Base-by-base conservation (phyloP, 768 basidiomycete species). In the Boletus sp. region DNA sequence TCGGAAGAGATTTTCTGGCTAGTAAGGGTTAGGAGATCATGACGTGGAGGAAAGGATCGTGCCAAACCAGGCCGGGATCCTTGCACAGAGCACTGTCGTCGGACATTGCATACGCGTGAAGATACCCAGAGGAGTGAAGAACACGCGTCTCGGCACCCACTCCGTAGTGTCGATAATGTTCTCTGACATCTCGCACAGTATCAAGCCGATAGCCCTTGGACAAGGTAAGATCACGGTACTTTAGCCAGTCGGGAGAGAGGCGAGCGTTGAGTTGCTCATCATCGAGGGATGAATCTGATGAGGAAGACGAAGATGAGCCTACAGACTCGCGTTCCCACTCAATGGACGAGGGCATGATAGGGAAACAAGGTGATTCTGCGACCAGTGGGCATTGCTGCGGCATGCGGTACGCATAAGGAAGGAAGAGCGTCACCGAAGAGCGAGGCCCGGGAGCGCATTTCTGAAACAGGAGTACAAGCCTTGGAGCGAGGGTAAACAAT, bases 1-100 rank as follows among this genome's bases (percentile, higher is more conserved):
- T 45, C 87, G 80, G 68, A 90, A 90, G 38, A 90, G 71, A 63
- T 84, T 83, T 54, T 87, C 87, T 42, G 80, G 86, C 88, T 90
- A 55, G 33, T 29, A 48, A 53, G 33, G 19, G 30, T 68, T 7
- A 64, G 57, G 33, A 39, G 48, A 19, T 5, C 38, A 34, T 32
- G 50, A 45, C 23, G 46, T 42, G 32, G 25, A 44, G 27, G 42
- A 54, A 42, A 19, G 25, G 21, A 49, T 38, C 3, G 14, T 21
- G 33, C 23, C 83, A 63, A 56, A 89, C 88, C 69, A 90, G 70
- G 39, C 88, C 87, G 32, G 82, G 77, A 62, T 90, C 88, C 47
- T 79, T 84, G 69, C 85, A 90, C 8, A 90, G 74, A 5, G 79
- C 81, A 58, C 79, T 76, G 47, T 88, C 83, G 61, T 79, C 78